These are phyloP conservation scores for Solanum appendiculatum DNA, from an alignment of 257 asterid genomes.

Conservation along the genomic window DNA sequence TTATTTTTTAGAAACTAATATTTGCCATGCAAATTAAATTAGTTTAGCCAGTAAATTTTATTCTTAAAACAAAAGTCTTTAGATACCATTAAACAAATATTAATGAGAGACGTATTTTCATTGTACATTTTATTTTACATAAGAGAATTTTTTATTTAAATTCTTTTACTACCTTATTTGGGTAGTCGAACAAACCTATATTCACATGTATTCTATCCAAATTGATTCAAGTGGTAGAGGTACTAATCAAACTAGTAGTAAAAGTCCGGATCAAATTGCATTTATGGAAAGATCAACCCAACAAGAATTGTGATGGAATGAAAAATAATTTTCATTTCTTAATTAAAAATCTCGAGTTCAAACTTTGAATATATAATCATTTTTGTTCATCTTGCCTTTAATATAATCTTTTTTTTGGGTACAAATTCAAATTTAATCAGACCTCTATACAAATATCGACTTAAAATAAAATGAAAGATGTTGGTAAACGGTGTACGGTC, in stretches of 20 bases:
- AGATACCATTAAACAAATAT: not conserved
- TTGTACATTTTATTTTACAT: not conserved
- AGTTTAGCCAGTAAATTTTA: not conserved
- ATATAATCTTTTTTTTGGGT: not conserved
- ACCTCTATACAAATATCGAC: rapidly evolving
- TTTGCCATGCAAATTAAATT: not conserved
- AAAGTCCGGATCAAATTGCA: not conserved
- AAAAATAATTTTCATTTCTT: rapidly evolving
- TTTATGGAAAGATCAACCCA: not conserved
- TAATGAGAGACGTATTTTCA: not conserved
- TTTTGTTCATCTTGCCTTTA: not conserved
- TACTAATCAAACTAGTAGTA: not conserved
- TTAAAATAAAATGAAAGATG: too few relatives aligned
- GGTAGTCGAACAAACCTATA: not conserved
- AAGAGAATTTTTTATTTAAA: not conserved
- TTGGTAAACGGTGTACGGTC: not conserved
- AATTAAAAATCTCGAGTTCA: not conserved
- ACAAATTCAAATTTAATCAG: not conserved
- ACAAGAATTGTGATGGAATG: not conserved
- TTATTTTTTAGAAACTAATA: not conserved
- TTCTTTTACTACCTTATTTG: not conserved
- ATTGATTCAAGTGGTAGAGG: not conserved
- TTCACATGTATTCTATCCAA: not conserved
- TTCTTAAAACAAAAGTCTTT: not conserved
- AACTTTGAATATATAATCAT: rapidly evolving